A percentile compares a stretch with the other conserved stretches of the same genome.
Evolutionary conservation across 805 yeast species (phyloP).

Genomic region (Dipodascus albidus): DNA sequence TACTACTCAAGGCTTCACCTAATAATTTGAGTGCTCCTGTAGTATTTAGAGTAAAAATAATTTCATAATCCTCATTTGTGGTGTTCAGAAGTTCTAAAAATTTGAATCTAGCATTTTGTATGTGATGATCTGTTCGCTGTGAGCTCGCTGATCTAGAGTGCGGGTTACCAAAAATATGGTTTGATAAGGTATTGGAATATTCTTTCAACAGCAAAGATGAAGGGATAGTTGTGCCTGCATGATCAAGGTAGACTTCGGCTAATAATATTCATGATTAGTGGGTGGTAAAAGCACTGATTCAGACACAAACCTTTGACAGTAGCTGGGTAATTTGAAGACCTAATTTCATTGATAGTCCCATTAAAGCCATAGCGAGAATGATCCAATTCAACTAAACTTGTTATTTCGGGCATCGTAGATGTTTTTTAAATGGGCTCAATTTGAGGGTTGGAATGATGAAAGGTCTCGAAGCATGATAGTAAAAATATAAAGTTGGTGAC

Average conservation of each 20-base stretch:
- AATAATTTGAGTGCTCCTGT: conserved; percentile 31
- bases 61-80: conserved; percentile 27
- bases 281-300: not conserved
- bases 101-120: conserved; percentile 21
- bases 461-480: no score
- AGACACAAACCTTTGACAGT: not conserved
- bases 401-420: not conserved
- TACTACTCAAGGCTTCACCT: conserved; percentile 24
- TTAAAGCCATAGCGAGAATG: not conserved
- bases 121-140: conserved; percentile 16
- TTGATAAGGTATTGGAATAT: conserved; percentile 18
- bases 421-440: no score
- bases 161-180: conserved; percentile 28
- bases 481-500: no score
- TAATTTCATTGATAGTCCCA: not conserved
- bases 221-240: conserved; percentile 33
- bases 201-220: conserved; percentile 22
- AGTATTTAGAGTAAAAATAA: conserved; percentile 32
- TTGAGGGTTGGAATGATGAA: no score
- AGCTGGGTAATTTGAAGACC: not conserved
- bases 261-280: conserved; percentile 1
- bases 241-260: conserved; percentile 28
- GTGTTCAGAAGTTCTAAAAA: conserved; percentile 27
- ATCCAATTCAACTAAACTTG: not conserved
- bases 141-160: conserved; percentile 32